Evolutionary conservation across 1,139 yeast genomes (phyloP), one percentile per base, ranked within the genome.

Genomic region (Candida neerlandica): DNA sequence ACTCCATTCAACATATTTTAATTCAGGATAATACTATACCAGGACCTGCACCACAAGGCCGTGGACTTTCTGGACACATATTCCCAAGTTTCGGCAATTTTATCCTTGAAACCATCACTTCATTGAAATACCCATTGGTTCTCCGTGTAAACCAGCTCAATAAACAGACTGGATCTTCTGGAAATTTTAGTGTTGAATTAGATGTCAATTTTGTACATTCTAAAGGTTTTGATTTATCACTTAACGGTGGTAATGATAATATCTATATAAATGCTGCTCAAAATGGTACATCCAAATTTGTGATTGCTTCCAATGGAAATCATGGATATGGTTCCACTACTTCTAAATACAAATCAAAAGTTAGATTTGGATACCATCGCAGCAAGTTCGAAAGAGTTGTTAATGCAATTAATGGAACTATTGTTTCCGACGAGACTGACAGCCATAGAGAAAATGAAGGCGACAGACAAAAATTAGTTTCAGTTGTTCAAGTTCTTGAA

Each of bases 211-310:
- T 62, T 30, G 65, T 58, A 7, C 44, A 47, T 38, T 59, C 54
- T 1, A 59, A 60, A 38, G 56, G 53, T 12, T 34, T 55, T 10
- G 53, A 52, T 14, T 54, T 63, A 27, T 42, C 48, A 3, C 43
- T 63, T 26, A 60, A 69, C 50, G 68, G 65, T 3, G 48, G 58
- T 4, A 54, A 54, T 10, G 53, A 61, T 3, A 48, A 65, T 18
- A 45, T 53, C 27, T 60, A 66, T 26, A 55, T 56, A 2, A 48
- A 50, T n/a, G 46, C 60, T n/a, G 47, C 46, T 3, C 78, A 74
- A 55, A 65, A 68, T 51, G 88, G 87, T 32, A 70, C 81, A 1
- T 80, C 87, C 0, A 54, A 55, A 4, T 82, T 68, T 55, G 65
- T 72, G 1, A 49, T 81, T 3, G 62, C 81, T 3, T 75, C 80